phyloP scores from a whole-genome alignment of 2,329 filamentous ascomycete genomes.

The Graphilbum sp. region DNA sequence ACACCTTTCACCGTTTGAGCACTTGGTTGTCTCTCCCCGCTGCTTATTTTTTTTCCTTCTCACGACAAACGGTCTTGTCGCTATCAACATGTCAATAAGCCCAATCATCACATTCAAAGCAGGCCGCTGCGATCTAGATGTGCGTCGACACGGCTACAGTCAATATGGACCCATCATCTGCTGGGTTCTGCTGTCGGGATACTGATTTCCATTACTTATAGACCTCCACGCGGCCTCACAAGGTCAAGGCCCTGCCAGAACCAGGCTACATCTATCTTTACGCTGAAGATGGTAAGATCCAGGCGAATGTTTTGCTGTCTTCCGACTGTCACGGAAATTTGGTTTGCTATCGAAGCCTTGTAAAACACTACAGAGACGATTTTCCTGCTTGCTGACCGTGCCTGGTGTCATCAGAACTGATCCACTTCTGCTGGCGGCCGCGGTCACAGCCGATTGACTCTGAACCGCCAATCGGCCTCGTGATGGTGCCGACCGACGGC shows the following conservation, averaged over 20 bases:
- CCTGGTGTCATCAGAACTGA: slow-evolving; percentile 41
- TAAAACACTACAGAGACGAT: too few relatives aligned
- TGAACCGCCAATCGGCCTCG: slow-evolving; percentile 69
- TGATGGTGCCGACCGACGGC: slow-evolving; percentile 86
- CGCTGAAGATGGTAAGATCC: slow-evolving; percentile 57
- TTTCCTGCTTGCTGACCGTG: background rate
- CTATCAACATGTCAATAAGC: slow-evolving; percentile 52
- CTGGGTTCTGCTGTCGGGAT: too few relatives aligned
- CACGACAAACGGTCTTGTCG: too few relatives aligned
- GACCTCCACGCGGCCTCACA: slow-evolving; percentile 30
- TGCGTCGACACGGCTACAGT: slow-evolving; percentile 36
- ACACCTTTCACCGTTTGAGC: too few relatives aligned
- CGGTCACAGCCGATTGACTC: slow-evolving; percentile 48
- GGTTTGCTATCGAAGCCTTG: too few relatives aligned
- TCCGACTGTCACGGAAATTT: too few relatives aligned
- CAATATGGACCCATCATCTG: too few relatives aligned
- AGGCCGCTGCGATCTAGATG: slow-evolving; percentile 71
- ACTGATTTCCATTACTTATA: too few relatives aligned
- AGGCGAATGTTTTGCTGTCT: too few relatives aligned
- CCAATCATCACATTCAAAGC: slow-evolving; percentile 96
- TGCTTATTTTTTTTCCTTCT: too few relatives aligned
- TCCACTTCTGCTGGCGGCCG: slow-evolving; percentile 95
- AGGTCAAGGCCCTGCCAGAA: slow-evolving; percentile 55
- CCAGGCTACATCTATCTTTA: slow-evolving; percentile 88
- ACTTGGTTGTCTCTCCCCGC: too few relatives aligned